Evolutionary conservation across 139 green algal species (phyloP), one percentile per base, ranked within the genome.

Genomic region (Micractinium sp.): DNA sequence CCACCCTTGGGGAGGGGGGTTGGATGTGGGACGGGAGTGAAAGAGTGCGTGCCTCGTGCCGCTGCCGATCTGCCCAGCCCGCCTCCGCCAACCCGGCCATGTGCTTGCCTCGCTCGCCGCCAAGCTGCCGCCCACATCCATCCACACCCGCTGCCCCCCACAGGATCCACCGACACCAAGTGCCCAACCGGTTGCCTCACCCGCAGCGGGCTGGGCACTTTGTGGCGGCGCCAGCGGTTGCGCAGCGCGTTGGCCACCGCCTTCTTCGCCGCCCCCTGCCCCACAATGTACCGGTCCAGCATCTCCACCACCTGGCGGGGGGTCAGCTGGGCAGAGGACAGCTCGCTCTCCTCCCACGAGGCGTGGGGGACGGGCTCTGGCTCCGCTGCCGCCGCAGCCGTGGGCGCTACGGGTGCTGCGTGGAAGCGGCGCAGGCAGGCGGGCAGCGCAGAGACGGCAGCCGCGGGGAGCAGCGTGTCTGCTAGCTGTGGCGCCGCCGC

Each of bases 211-310:
- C 89, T 91, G 25, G 82, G 53, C 7, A 99, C 95, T 18, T 93
- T 93, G 84, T 98, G 95, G 41, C 98, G 92, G 18, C 98, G 93
- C 97, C 97, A 99, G 13, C 97, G 93, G 91, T 97, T 98, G 56
- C 98, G 92, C 82, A 99, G 94, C 14, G 98, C 98, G 31, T 99
- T 96, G 53, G 98, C 97, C 19, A 99, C 96, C 0, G 97, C 97
- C 27, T 94, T 90, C 92, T 99, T 99, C 33, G 98, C 98, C 0
- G 97, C 96, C 9, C 86, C 88, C 89, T 97, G 94, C 12, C 97
- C 97, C 22, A 99, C 95, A 75, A 99, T 99, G 93, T 95, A 95
- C 1, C 94, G 92, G 86, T 99, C 97, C 35, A 99, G 90, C 74
- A 93, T 86, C 74, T 97, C 93, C 22, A 98, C 95, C 41, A 98